Evolutionary conservation across 2,329 filamentous ascomycete genomes (phyloP).

Genomic region (Fusarium dlaminii): DNA sequence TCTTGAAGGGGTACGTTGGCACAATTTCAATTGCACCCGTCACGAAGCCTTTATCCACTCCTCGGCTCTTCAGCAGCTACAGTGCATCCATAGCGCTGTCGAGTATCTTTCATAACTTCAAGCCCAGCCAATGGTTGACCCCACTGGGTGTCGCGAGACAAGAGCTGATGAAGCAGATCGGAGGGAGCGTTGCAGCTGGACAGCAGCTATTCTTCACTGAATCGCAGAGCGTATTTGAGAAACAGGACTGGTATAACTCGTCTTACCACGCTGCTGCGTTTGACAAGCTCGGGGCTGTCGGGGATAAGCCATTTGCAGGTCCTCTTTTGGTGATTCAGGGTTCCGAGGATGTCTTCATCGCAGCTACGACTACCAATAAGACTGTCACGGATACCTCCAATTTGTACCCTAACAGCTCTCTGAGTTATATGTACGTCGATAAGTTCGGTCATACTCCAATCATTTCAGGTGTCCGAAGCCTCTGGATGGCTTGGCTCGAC

Average conservation of each 20-base stretch:
- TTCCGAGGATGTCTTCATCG: background rate
- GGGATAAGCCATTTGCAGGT: background rate
- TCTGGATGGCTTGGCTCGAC: constrained; percentile 6
- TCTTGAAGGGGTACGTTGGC: constrained; percentile 11
- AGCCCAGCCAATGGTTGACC: constrained; percentile 20
- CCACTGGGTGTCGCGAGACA: constrained; percentile 13
- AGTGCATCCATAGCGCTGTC: background rate
- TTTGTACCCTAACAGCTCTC: rapidly evolving
- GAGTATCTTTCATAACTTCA: constrained; percentile 20
- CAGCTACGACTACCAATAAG: background rate
- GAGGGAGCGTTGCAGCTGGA: background rate
- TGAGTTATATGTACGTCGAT: background rate
- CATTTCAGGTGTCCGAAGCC: background rate
- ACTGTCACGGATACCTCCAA: background rate
- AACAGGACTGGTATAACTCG: background rate
- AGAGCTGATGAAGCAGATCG: background rate
- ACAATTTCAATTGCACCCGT: constrained; percentile 20
- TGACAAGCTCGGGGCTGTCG: background rate
- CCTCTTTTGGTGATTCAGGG: constrained; percentile 6
- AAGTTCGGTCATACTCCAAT: background rate
- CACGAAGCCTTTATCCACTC: background rate
- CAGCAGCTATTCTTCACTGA: constrained; percentile 5
- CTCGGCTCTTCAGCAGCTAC: background rate
- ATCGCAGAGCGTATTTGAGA: rapidly evolving
- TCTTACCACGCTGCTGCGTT: constrained; percentile 14